Conservation (phyloP, 2,329 filamentous ascomycete genomes). For the Cladosporium sp. region DNA sequence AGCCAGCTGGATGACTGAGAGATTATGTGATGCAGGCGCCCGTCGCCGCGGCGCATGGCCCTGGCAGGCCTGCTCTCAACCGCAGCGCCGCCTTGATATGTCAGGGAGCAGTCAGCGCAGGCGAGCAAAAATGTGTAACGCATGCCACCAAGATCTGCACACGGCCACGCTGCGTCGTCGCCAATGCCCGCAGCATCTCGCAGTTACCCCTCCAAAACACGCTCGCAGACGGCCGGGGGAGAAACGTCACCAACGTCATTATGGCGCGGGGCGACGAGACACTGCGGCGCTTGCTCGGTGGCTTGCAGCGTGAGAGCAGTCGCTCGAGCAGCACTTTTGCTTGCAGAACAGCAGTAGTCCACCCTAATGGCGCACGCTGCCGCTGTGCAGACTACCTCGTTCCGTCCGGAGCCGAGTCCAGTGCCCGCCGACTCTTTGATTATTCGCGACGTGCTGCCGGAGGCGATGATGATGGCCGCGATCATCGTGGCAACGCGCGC, state of each 20-base stretch:
- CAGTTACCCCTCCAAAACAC: conserved; percentile 1
- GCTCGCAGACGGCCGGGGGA: background rate
- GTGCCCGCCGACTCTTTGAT: background rate
- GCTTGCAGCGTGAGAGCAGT: background rate
- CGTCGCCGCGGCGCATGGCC: background rate
- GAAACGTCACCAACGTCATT: background rate
- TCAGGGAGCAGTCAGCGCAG: background rate
- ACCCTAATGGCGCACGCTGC: background rate
- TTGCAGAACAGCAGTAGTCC: background rate
- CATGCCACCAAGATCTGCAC: conserved; percentile 5
- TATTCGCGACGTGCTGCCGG: background rate
- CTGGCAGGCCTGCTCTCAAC: background rate
- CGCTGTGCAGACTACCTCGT: background rate
- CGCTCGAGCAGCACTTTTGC: background rate
- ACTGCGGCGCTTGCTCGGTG: conserved; percentile 1
- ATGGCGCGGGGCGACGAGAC: background rate
- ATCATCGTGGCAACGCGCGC: background rate
- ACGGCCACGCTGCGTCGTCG: background rate
- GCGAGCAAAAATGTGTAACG: background rate
- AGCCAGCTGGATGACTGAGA: conserved; percentile 4
- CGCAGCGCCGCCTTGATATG: background rate
- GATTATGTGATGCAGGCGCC: background rate
- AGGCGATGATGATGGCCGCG: conserved; percentile 1
- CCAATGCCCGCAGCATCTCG: background rate
- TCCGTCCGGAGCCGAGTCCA: background rate